Conservation (phyloP, 208 protist genomes). For the Wallacemonas sp. region DNA sequence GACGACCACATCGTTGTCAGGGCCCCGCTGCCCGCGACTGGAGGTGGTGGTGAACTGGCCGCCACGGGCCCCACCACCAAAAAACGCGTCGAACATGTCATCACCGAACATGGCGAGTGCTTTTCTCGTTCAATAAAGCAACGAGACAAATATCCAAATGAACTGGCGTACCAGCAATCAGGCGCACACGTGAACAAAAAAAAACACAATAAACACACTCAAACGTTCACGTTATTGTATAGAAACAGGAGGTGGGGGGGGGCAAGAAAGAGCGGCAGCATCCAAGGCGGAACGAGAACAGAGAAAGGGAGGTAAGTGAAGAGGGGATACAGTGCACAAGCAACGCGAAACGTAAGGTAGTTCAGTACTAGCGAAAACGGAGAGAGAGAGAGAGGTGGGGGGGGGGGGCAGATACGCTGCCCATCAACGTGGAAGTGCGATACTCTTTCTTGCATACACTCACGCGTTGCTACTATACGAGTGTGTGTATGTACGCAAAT, state of each 20-base stretch:
- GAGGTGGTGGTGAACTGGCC: not conserved
- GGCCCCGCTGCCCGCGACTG: constrained; percentile 26
- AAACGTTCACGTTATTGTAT: not conserved
- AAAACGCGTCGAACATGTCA: constrained; percentile 75
- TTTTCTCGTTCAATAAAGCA: too few species aligned
- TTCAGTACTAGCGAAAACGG: too few species aligned
- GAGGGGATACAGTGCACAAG: not conserved
- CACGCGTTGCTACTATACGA: too few species aligned
- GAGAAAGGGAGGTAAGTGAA: not conserved
- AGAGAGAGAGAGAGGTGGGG: constrained; percentile 19
- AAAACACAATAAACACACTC: not conserved
- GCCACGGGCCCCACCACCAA: constrained; percentile 38
- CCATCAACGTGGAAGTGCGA: too few species aligned
- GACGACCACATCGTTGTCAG: constrained; percentile 22
- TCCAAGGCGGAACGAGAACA: not conserved
- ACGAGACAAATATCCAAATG: too few species aligned
- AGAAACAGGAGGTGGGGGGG: not conserved
- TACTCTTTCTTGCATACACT: too few species aligned
- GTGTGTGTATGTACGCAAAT: too few species aligned
- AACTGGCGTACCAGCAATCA: too few species aligned
- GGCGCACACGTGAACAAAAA: not conserved
- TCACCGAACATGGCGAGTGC: constrained; percentile 56
- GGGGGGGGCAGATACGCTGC: not conserved
- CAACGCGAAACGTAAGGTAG: too few species aligned
- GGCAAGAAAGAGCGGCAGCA: too few species aligned